These are phyloP conservation scores for Pleurotus djamor DNA, from an alignment of 768 basidiomycete species.

Conservation along the genomic window DNA sequence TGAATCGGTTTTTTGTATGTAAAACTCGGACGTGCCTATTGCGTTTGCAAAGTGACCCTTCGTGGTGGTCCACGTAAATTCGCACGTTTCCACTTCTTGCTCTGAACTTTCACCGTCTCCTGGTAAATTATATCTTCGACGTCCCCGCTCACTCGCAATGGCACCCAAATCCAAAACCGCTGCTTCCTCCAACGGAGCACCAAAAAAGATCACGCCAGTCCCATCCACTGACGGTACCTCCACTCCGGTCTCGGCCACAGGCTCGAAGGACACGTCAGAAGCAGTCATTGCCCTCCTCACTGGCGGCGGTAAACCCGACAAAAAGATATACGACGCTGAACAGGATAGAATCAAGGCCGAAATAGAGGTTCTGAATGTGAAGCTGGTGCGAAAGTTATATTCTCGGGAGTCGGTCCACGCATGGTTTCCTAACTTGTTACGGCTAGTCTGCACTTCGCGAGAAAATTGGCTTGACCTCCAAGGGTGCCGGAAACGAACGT, in stretches of 20 bases:
- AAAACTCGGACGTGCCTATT: conserved; percentile 2
- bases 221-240: conserved; percentile 45
- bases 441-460: conserved; percentile 66
- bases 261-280: conserved; percentile 36
- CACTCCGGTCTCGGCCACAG: conserved; percentile 41
- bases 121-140: conserved; percentile 31
- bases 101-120: conserved; percentile 16
- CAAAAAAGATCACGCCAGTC: conserved; percentile 40
- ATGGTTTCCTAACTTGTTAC: conserved; percentile 3
- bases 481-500: conserved; percentile 69
- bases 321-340: conserved; percentile 79
- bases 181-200: conserved; percentile 35
- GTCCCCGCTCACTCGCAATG: conserved; percentile 19
- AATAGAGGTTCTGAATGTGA: conserved; percentile 78
- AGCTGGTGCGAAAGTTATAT: conserved; percentile 60
- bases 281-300: conserved; percentile 14
- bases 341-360: conserved; percentile 80
- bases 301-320: conserved; percentile 73
- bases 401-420: conserved; percentile 1
- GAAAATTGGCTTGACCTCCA: conserved; percentile 66
- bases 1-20: neutral
- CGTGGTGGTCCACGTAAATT: conserved; percentile 5
- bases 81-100: conserved; percentile 18
- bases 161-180: conserved; percentile 51
- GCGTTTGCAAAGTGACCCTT: neutral